A percentile compares a stretch with the other conserved stretches of the same genome.
Evolutionary conservation across 805 yeast species (phyloP).

Genomic region (Barnettozyma vustinii): DNA sequence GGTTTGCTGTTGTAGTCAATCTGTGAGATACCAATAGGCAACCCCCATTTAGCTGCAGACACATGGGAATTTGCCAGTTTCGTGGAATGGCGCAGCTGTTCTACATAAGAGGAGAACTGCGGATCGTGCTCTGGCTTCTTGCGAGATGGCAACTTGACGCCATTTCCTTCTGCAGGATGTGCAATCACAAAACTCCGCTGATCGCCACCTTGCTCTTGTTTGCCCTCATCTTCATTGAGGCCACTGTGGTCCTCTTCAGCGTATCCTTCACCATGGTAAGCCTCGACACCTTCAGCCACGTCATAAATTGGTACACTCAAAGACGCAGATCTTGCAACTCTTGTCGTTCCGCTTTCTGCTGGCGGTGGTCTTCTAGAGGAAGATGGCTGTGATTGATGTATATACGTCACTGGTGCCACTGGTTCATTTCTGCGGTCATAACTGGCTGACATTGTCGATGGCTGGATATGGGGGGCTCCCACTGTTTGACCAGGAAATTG

Average conservation of each 20-base stretch:
- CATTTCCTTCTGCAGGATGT: background rate
- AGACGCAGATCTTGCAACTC: constrained; percentile 34
- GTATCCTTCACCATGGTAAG: background rate
- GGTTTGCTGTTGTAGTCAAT: constrained; percentile 27
- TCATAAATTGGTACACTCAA: constrained; percentile 17
- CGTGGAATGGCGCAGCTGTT: constrained; percentile 35
- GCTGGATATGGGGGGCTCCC: background rate
- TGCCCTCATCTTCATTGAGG: background rate
- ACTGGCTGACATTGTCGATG: constrained; percentile 6
- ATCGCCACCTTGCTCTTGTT: background rate
- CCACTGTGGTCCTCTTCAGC: background rate
- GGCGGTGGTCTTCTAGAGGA: constrained; percentile 35
- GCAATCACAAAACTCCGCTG: background rate
- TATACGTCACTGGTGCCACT: constrained; percentile 28
- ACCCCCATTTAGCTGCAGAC: constrained; percentile 41
- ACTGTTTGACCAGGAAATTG: constrained; percentile 3
- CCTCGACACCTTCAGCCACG: constrained; percentile 1
- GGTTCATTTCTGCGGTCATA: constrained; percentile 37
- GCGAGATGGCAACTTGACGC: background rate
- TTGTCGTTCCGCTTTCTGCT: constrained; percentile 26
- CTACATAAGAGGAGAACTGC: constrained; percentile 45
- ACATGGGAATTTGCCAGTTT: constrained; percentile 46
- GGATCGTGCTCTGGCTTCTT: constrained; percentile 34
- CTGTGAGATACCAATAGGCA: constrained; percentile 53
- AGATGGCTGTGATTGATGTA: constrained; percentile 10